These are phyloP conservation scores for Sporothrix curviconia DNA, from an alignment of 2,329 filamentous ascomycete species.

Conservation along the genomic window DNA sequence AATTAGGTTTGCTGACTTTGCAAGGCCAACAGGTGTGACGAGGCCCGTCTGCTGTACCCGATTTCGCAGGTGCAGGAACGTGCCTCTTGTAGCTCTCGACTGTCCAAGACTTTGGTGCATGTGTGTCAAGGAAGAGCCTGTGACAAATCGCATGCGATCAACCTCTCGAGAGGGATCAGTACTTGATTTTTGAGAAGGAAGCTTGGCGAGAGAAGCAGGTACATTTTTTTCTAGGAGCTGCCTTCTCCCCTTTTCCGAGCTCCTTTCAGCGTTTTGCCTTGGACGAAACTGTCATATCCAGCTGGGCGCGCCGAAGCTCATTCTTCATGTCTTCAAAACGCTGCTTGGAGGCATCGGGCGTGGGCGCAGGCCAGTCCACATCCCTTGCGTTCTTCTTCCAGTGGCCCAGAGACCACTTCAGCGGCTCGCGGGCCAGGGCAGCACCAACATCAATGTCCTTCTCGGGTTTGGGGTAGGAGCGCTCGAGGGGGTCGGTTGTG, in stretches of 20 bases:
- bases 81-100: too few species aligned
- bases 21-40: too few species aligned
- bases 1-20: too few species aligned
- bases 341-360: constrained; percentile 24
- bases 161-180: too few species aligned
- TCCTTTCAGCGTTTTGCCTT: not conserved
- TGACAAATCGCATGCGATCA: too few species aligned
- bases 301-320: constrained; percentile 37
- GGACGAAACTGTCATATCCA: constrained; percentile 19
- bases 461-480: constrained; percentile 36
- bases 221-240: too few species aligned
- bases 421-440: constrained; percentile 37
- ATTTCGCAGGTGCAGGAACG: too few species aligned
- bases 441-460: constrained; percentile 36
- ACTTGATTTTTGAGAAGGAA: too few species aligned
- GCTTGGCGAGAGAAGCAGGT: too few species aligned
- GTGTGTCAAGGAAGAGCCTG: too few species aligned
- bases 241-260: not conserved
- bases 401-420: constrained; percentile 34
- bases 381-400: constrained; percentile 27
- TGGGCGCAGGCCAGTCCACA: constrained; percentile 23
- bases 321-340: constrained; percentile 43
- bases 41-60: too few species aligned
- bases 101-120: too few species aligned
- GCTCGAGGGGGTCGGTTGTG: constrained; percentile 29